Percentiles rank a stretch among this genome's conserved stretches.
Conservation (phyloP, 2,329 filamentous ascomycete species). For the Fusarium setosum region DNA sequence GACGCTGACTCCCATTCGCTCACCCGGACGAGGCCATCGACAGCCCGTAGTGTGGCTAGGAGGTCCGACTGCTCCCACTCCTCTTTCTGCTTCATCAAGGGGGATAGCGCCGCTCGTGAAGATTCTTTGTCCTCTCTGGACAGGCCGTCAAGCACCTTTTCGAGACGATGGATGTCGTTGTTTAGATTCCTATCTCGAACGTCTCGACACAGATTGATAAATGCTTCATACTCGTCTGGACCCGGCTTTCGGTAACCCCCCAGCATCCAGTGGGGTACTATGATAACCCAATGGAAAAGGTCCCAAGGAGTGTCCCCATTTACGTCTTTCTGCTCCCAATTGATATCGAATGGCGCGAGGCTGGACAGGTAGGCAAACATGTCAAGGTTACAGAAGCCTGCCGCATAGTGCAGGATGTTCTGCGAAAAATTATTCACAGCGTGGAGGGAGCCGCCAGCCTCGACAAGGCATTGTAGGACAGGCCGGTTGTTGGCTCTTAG, state of each 20-base stretch:
- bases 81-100: not conserved
- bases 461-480: not conserved
- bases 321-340: not conserved
- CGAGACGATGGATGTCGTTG: not conserved
- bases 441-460: not conserved
- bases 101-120: not conserved
- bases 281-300: not conserved
- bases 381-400: not conserved
- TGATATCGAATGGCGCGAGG: not conserved
- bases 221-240: not conserved
- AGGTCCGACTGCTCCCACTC: not conserved
- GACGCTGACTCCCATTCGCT: not conserved
- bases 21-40: not conserved
- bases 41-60: not conserved
- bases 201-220: not conserved
- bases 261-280: not conserved
- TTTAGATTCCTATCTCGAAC: not conserved
- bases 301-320: not conserved
- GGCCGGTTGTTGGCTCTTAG: not conserved
- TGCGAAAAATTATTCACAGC: not conserved
- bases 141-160: not conserved
- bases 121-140: not conserved
- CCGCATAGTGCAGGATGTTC: not conserved
- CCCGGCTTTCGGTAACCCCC: not conserved
- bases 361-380: not conserved